A percentile compares a stretch with the other conserved stretches of the same genome.
Evolutionary conservation across 2,329 filamentous ascomycete genomes (phyloP).

Genomic region (Apiospora aurea): DNA sequence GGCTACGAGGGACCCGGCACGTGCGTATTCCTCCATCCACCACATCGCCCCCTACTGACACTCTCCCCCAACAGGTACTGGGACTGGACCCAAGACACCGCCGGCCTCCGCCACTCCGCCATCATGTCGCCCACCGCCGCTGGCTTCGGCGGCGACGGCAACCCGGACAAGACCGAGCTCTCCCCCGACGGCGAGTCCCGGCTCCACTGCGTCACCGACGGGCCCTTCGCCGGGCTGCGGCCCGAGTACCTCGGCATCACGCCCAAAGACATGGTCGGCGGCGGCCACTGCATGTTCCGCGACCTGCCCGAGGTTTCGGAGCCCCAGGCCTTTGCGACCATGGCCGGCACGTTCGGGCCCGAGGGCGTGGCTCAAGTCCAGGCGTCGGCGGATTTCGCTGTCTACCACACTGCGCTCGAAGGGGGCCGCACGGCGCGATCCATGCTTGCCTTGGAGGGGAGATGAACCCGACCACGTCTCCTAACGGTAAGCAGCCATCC

Average conservation of each 20-base stretch:
- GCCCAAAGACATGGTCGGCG: slow-evolving; percentile 26
- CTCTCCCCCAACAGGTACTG: slow-evolving; percentile 35
- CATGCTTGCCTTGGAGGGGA: slow-evolving; percentile 27
- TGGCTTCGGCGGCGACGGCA: slow-evolving; percentile 44
- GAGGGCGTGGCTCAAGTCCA: slow-evolving; percentile 25
- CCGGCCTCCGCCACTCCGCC: slow-evolving; percentile 35
- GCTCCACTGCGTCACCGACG: slow-evolving; percentile 39
- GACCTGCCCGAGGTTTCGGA: slow-evolving; percentile 23
- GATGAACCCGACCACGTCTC: slow-evolving; percentile 27
- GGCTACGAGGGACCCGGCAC: slow-evolving; percentile 32
- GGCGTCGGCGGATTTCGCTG: not conserved
- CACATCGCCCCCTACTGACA: too few species aligned
- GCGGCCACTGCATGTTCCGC: slow-evolving; percentile 34
- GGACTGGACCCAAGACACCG: slow-evolving; percentile 45
- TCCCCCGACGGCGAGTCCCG: not conserved
- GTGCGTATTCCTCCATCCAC: not conserved
- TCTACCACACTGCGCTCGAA: slow-evolving; percentile 23
- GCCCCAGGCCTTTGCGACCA: not conserved
- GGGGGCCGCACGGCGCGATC: slow-evolving; percentile 22
- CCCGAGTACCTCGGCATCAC: slow-evolving; percentile 21
- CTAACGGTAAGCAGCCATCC: too few species aligned
- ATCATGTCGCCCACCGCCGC: slow-evolving; percentile 33
- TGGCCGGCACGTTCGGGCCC: not conserved
- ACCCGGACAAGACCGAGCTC: slow-evolving; percentile 29
- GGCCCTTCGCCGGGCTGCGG: slow-evolving; percentile 40